Conservation (phyloP, 176 grass and related monocot genomes). For the Alloteropsis semialata region DNA sequence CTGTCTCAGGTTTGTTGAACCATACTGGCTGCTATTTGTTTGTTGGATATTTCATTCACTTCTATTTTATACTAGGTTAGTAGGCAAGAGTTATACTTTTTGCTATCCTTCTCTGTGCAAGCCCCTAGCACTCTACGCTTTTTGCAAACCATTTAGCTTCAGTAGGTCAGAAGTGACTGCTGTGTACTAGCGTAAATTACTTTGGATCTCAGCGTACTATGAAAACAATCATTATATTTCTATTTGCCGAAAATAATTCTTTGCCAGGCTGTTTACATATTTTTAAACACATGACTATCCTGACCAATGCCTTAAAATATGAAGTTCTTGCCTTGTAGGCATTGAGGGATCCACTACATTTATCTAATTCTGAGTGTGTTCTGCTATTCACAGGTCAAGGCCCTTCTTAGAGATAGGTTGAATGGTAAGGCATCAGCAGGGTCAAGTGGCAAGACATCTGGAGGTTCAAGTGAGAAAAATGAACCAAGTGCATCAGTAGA, state of each 20-base stretch:
- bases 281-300: background rate
- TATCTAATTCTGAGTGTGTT: background rate
- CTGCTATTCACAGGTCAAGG: constrained; percentile 65
- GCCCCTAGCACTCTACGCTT: background rate
- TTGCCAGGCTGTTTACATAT: background rate
- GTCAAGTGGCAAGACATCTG: constrained; percentile 70
- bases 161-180: background rate
- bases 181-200: background rate
- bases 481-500: constrained; percentile 80
- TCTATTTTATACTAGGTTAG: background rate
- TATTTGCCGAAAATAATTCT: constrained; percentile 9
- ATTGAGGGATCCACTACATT: background rate
- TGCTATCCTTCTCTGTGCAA: background rate
- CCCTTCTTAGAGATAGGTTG: constrained; percentile 82
- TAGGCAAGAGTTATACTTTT: background rate
- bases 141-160: background rate
- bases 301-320: background rate
- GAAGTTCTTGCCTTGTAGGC: background rate
- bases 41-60: background rate
- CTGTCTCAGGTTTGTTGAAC: constrained; percentile 67
- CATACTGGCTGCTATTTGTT: constrained; percentile 7
- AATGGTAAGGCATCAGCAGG: constrained; percentile 62
- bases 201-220: background rate
- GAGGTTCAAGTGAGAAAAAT: constrained; percentile 74
- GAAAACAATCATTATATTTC: background rate